Evolutionary conservation across 805 yeast species (phyloP), one percentile per base, ranked within the genome.

Genomic region (Barnettozyma siamensis): DNA sequence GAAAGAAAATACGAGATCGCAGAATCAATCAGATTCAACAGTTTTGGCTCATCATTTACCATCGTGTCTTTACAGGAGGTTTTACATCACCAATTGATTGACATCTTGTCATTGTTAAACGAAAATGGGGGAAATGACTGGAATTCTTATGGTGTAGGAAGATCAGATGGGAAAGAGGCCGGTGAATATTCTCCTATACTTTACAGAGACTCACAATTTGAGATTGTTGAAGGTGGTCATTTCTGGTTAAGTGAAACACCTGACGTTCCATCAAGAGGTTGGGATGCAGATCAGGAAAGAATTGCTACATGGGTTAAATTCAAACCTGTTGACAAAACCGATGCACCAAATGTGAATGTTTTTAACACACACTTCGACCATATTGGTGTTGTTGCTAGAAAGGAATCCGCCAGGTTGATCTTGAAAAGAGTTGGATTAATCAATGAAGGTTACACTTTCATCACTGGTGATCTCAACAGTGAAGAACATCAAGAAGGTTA

Each of bases 381-480:
- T 42, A 58, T 58, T 35, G 75, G 78, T 9, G 64, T 57, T 18
- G 59, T 49, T 2, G 73, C 78, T n/a, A 58, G 80, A 44, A 48
- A 54, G 20, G 66, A 70, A 38, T 66, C 75, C 6, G 72, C 74
- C 6, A 65, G 69, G 33, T 45, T 74, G 44, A 66, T 72, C 33
- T 61, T 66, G 12, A 62, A 69, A 41, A 71, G 67, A 39, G 51
- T 55, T 1, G 55, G 53, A 19, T 53, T 51, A 9, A 62, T 44
- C 34, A 46, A 47, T 19, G 68, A 46, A 63, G 63, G 60, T 17
- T 66, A 70, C 2, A 65, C 69, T 2, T 60, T 75, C 37, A 59
- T 78, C n/a, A 59, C 67, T 13, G 83, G 83, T 3, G 83, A 77
- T 53, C 73, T 79, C 60, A 79, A 79, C 51, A 69, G 79, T 29